Evolutionary conservation across 306 rosid genomes (phyloP).

Genomic region (Trifolium subterraneum): DNA sequence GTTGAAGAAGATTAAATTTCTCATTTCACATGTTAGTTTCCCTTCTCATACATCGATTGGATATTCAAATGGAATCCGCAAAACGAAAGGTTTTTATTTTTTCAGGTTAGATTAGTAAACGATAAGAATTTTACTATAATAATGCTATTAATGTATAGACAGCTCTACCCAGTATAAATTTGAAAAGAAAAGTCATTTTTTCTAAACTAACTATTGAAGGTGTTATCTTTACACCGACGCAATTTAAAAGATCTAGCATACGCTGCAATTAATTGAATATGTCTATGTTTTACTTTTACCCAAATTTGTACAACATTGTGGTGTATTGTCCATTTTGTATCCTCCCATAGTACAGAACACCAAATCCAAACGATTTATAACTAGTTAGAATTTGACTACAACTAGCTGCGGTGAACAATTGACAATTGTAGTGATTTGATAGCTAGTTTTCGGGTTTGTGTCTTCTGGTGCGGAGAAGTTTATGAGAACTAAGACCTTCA

Average conservation of each 20-base stretch:
- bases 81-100: not conserved
- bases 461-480: not conserved
- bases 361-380: slow-evolving; percentile 11
- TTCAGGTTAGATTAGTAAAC: slow-evolving; percentile 18
- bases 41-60: not conserved
- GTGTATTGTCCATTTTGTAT: slow-evolving; percentile 14
- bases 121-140: not conserved
- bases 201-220: slow-evolving; percentile 5
- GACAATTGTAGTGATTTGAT: not conserved
- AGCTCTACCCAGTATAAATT: slow-evolving; percentile 26
- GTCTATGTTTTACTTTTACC: not conserved
- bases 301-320: slow-evolving; percentile 8
- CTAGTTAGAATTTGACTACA: slow-evolving; percentile 6
- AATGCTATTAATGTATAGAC: slow-evolving; percentile 11
- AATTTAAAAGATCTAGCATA: slow-evolving; percentile 5
- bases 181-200: slow-evolving; percentile 40
- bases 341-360: slow-evolving; percentile 9
- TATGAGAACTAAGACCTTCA: not conserved
- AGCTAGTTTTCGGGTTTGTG: not conserved
- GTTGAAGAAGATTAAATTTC: slow-evolving; percentile 43
- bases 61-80: slow-evolving; percentile 29
- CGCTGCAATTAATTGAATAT: slow-evolving; percentile 15
- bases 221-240: not conserved
- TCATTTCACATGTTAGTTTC: slow-evolving; percentile 19
- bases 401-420: not conserved